These are phyloP conservation scores for Pyrenula aspistea DNA, from an alignment of 495 filamentous ascomycete species.

Conservation along the genomic window DNA sequence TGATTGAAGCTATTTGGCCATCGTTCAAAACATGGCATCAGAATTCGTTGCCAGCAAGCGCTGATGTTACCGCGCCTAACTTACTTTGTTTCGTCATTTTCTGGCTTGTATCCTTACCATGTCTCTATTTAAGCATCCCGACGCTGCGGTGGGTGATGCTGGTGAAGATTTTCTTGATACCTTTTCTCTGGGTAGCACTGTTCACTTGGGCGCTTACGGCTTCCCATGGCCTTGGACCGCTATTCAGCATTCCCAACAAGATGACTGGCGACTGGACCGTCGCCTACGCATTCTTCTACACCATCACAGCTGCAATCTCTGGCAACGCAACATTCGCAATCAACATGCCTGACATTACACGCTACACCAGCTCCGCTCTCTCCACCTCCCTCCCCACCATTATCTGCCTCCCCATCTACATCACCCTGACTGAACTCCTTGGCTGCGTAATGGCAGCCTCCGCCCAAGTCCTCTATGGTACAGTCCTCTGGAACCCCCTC, in stretches of 20 bases:
- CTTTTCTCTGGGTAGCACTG: conserved; percentile 33
- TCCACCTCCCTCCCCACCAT: conserved; percentile 36
- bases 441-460: conserved; percentile 34
- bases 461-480: conserved; percentile 26
- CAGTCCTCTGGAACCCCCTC: conserved; percentile 33
- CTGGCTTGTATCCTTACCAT: conserved; percentile 31
- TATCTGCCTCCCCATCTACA: conserved; percentile 32
- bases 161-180: conserved; percentile 31
- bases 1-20: conserved; percentile 59
- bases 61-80: conserved; percentile 52
- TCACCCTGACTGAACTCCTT: conserved; percentile 39
- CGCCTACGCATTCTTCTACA: conserved; percentile 31
- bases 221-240: conserved; percentile 4
- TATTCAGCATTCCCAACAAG: conserved; percentile 4
- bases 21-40: conserved; percentile 37
- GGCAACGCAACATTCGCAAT: conserved; percentile 22
- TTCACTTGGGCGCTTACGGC: conserved; percentile 36
- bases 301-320: conserved; percentile 30
- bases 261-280: conserved; percentile 9
- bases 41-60: conserved; percentile 39
- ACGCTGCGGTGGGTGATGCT: conserved; percentile 32
- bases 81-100: conserved; percentile 56
- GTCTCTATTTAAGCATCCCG: conserved; percentile 33
- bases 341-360: conserved; percentile 29
- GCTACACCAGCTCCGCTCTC: conserved; percentile 29